These are phyloP conservation scores for Vitis hybrid DNA, from an alignment of 177 flowering plant species.

Conservation along the genomic window DNA sequence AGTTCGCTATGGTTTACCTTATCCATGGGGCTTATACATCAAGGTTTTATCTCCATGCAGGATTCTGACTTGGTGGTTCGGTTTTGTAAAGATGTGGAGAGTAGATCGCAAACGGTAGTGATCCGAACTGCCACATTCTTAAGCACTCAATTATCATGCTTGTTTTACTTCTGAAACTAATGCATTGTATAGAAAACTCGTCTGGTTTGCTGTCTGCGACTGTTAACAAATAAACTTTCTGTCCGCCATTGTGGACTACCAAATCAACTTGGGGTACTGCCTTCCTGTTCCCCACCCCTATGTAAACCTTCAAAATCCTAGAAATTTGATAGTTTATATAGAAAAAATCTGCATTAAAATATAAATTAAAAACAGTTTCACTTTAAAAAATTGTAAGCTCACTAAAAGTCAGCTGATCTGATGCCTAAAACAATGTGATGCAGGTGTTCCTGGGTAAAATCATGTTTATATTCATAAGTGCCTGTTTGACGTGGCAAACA, in stretches of 20 bases:
- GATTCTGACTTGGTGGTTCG: slow-evolving; percentile 67
- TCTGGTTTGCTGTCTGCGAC: neutral
- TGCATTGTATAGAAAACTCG: neutral
- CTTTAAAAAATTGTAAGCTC: no score
- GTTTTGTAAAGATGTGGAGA: slow-evolving; percentile 94
- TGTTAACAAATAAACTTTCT: neutral
- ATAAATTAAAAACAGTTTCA: no score
- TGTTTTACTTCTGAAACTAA: neutral
- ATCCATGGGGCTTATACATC: neutral
- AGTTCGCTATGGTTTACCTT: neutral
- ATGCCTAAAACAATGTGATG: no score
- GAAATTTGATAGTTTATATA: neutral
- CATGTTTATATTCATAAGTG: no score
- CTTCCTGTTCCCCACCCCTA: neutral
- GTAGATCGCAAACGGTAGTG: slow-evolving; percentile 74
- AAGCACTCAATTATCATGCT: neutral
- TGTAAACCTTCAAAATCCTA: neutral
- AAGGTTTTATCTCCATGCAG: slow-evolving; percentile 34
- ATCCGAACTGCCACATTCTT: neutral
- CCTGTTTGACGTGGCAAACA: no score
- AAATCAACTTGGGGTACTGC: neutral
- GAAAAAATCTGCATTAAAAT: neutral
- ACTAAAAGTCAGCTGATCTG: no score
- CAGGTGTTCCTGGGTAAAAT: no score
- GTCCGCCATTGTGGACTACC: no score